Conservation (phyloP, 345 rosid genomes). For the Moricandia arvensis region DNA sequence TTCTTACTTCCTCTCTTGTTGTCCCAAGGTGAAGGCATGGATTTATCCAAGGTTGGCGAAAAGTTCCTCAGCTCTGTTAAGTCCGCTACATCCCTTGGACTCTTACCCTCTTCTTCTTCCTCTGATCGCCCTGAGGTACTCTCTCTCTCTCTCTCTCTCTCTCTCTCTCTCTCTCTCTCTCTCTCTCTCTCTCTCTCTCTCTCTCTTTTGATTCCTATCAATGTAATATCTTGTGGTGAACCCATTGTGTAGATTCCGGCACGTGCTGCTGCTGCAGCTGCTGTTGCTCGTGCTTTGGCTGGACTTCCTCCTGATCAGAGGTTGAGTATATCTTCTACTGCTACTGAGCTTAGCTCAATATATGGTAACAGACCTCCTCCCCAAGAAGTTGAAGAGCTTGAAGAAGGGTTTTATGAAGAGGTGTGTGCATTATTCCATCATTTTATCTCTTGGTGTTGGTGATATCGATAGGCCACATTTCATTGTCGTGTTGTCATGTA, state of each 20-base stretch:
- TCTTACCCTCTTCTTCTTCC: constrained; percentile 61
- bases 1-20: constrained; percentile 80
- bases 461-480: background rate
- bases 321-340: constrained; percentile 66
- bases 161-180: background rate
- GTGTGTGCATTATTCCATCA: constrained; percentile 30
- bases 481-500: constrained; percentile 33
- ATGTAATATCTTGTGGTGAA: background rate
- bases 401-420: constrained; percentile 88
- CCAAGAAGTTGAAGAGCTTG: constrained; percentile 62
- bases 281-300: constrained; percentile 88
- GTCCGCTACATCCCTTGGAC: constrained; percentile 89
- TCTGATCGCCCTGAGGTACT: constrained; percentile 94
- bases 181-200: no score
- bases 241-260: constrained; percentile 73
- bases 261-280: constrained; percentile 98
- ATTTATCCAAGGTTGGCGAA: constrained; percentile 91
- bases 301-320: constrained; percentile 83
- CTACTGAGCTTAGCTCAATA: constrained; percentile 67
- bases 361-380: constrained; percentile 71
- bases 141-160: no score
- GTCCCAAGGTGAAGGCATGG: constrained; percentile 67
- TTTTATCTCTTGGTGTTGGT: background rate
- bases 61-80: constrained; percentile 88
- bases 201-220: background rate